Conservation (phyloP, 2,329 filamentous ascomycete species). For the Lecanosticta acicola region DNA sequence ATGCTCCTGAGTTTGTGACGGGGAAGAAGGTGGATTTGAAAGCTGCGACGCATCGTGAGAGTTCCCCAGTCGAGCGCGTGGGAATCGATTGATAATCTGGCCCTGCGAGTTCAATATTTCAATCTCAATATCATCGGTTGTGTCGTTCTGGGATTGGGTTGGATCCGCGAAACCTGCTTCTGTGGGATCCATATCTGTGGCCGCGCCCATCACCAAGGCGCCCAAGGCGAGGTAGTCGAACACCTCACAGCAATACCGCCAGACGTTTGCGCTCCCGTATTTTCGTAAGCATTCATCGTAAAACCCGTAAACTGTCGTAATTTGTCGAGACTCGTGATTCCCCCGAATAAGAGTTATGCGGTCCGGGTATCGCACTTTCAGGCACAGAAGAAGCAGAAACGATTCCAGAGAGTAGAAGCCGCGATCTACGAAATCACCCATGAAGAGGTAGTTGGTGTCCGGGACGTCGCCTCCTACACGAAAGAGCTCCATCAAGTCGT, state of each 20-base stretch:
- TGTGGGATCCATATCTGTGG: conserved; percentile 58
- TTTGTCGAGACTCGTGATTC: conserved; percentile 83
- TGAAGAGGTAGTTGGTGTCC: conserved; percentile 96
- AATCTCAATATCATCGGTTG: conserved; percentile 76
- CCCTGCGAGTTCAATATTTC: conserved; percentile 85
- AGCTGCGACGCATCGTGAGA: conserved; percentile 21
- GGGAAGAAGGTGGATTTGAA: conserved; percentile 34
- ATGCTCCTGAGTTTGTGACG: conserved; percentile 33
- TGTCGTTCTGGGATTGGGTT: conserved; percentile 45
- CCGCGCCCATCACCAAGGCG: conserved; percentile 82
- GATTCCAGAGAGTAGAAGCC: conserved; percentile 98
- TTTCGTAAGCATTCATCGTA: conserved; percentile 96
- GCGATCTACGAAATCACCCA: conserved; percentile 95
- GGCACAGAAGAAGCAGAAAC: conserved; percentile 87
- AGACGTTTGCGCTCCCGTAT: conserved; percentile 94
- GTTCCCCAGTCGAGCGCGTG: conserved; percentile 38
- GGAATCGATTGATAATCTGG: conserved; percentile 68
- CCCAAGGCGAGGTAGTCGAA: conserved; percentile 94
- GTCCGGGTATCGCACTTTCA: conserved; percentile 96
- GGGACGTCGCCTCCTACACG: conserved; percentile 95
- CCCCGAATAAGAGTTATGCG: conserved; percentile 92
- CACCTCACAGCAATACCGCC: conserved; percentile 92
- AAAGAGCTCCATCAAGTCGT: conserved; percentile 98
- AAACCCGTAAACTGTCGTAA: conserved; percentile 95
- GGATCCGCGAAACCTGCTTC: conserved; percentile 48